A percentile compares a stretch with the other conserved stretches of the same genome.
Conservation (phyloP, 805 yeast species). For the Hanseniaspora mollemarum region DNA sequence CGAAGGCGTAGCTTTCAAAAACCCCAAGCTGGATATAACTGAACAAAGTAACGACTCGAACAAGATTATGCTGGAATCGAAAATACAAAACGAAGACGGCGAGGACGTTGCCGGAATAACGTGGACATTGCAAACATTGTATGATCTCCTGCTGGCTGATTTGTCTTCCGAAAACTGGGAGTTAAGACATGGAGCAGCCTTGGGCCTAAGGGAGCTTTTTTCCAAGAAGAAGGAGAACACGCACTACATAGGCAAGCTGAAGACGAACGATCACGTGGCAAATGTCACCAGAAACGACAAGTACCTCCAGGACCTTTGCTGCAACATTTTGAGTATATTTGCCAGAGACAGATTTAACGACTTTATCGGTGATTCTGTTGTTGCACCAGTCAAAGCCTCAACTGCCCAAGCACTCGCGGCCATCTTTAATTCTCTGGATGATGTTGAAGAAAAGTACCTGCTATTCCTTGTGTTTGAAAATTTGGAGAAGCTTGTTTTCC, state of each 20-base stretch:
- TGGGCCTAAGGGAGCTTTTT: conserved; percentile 67
- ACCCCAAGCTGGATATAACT: conserved; percentile 50
- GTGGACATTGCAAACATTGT: conserved; percentile 93
- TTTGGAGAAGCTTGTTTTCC: conserved; percentile 59
- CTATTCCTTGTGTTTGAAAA: conserved; percentile 44
- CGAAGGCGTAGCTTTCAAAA: conserved; percentile 21
- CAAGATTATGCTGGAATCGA: conserved; percentile 76
- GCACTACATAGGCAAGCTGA: conserved; percentile 68
- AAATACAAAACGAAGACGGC: conserved; percentile 59
- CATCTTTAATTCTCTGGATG: conserved; percentile 56
- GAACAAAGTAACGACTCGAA: conserved; percentile 61
- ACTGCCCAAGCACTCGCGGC: conserved; percentile 93
- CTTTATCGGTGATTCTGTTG: conserved; percentile 92
- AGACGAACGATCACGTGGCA: conserved; percentile 47
- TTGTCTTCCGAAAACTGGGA: conserved; percentile 86
- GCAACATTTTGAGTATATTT: conserved; percentile 71
- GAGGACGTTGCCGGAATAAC: conserved; percentile 60
- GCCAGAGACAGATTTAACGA: conserved; percentile 94
- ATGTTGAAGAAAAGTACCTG: conserved; percentile 32
- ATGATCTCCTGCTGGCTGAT: conserved; percentile 67
- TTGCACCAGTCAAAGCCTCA: conserved; percentile 95
- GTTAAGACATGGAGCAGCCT: conserved; percentile 85
- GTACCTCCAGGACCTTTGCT: conserved; percentile 78
- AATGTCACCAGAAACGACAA: conserved; percentile 54
- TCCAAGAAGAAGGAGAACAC: conserved; percentile 67